A percentile compares a stretch with the other conserved stretches of the same genome.
These are phyloP conservation scores for Plasmodium sp. DNA, from an alignment of 169 alveolate genomes.

Conservation along the genomic window DNA sequence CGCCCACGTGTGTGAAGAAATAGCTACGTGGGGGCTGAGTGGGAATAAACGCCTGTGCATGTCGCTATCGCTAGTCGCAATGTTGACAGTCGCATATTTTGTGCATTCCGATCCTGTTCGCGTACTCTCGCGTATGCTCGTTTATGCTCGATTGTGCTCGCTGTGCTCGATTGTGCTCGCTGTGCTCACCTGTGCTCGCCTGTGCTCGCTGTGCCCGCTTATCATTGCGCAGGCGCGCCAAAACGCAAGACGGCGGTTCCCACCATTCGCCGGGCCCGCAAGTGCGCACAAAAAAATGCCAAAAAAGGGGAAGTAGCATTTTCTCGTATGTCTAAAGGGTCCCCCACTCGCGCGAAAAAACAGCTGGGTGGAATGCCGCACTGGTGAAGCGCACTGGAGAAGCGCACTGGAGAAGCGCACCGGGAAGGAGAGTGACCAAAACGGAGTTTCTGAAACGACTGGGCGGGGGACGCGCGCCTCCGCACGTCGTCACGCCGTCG, in stretches of 20 bases:
- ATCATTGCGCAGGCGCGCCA: neutral
- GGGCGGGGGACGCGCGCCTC: neutral
- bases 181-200: too few species aligned
- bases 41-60: neutral
- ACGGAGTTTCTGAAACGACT: neutral
- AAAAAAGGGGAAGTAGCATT: neutral
- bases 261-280: neutral
- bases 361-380: neutral
- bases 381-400: neutral
- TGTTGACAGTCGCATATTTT: neutral
- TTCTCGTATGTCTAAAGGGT: neutral
- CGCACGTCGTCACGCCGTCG: neutral
- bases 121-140: neutral
- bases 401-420: too few species aligned
- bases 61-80: neutral
- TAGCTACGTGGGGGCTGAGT: neutral
- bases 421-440: neutral
- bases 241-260: neutral
- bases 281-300: neutral
- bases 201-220: neutral
- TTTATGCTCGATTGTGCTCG: too few species aligned
- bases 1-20: neutral
- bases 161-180: neutral
- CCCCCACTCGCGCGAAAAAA: neutral
- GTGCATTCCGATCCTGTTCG: neutral